phyloP scores from a whole-genome alignment of 2,329 filamentous ascomycete species.

The Arthrobotrys megalospora region DNA sequence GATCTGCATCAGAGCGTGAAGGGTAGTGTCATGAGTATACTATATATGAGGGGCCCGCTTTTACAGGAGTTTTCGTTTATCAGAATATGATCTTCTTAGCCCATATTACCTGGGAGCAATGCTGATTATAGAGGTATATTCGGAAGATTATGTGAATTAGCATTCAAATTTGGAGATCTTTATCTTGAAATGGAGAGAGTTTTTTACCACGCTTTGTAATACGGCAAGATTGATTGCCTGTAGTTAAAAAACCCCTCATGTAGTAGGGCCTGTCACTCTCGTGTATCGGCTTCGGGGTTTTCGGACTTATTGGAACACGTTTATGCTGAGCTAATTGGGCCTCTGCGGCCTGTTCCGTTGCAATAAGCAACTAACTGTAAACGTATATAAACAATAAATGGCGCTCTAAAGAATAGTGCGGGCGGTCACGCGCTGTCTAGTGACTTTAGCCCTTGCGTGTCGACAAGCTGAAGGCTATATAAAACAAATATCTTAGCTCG shows the following conservation, averaged over 20 bases:
- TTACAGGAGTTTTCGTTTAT: background rate
- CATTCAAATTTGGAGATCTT: constrained; percentile 10
- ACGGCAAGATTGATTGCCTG: background rate
- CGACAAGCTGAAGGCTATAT: too few relatives aligned
- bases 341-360: too few relatives aligned
- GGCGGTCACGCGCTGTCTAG: too few relatives aligned
- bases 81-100: background rate
- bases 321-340: too few relatives aligned
- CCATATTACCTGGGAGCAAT: background rate
- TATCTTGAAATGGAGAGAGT: background rate
- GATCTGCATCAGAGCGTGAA: background rate
- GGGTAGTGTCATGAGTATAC: background rate
- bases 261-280: too few relatives aligned
- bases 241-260: background rate
- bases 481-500: too few relatives aligned
- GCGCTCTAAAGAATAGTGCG: too few relatives aligned
- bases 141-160: constrained; percentile 1
- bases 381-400: too few relatives aligned
- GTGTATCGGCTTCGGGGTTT: too few relatives aligned
- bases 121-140: background rate
- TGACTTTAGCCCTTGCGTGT: too few relatives aligned
- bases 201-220: background rate
- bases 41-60: constrained; percentile 13
- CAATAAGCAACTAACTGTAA: too few relatives aligned
- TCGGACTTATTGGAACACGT: too few relatives aligned